phyloP scores from a whole-genome alignment of 2,329 filamentous ascomycete genomes.

The Sarocladiaceae sp. region DNA sequence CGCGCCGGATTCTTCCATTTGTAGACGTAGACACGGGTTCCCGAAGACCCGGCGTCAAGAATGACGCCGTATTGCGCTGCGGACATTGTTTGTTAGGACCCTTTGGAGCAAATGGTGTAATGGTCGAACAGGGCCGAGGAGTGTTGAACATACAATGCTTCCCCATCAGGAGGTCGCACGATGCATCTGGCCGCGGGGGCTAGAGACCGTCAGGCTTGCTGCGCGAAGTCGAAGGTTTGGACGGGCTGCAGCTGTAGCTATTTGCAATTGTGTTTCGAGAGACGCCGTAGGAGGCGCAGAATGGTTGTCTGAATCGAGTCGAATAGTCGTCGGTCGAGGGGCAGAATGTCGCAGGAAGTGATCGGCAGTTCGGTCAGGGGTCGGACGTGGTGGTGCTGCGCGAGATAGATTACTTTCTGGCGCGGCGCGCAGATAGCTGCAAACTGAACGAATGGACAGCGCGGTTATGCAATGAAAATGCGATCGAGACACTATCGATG shows the following conservation, averaged over 20 bases:
- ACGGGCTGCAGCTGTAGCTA: neutral
- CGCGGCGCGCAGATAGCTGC: no score
- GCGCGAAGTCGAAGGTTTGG: neutral
- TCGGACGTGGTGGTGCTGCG: neutral
- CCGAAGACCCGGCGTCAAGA: conserved; percentile 95
- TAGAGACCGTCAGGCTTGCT: neutral
- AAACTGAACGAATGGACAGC: no score
- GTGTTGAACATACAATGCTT: conserved; percentile 28
- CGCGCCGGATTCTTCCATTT: conserved; percentile 78
- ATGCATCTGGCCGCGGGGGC: conserved; percentile 4
- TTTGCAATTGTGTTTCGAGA: neutral
- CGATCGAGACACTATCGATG: neutral
- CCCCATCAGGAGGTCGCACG: conserved; percentile 22
- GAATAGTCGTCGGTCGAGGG: no score
- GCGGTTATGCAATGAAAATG: neutral
- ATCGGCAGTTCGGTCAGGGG: conserved; percentile 4
- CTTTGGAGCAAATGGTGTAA: neutral
- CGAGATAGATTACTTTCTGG: conserved; percentile 9
- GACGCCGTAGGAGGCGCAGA: neutral
- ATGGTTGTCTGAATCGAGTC: neutral
- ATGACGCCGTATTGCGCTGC: conserved; percentile 82
- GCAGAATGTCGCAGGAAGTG: neutral
- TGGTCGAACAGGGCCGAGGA: neutral
- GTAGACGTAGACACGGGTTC: conserved; percentile 92
- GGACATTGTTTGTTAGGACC: conserved; percentile 14